These are phyloP conservation scores for Cercospora sesami DNA, from an alignment of 2,329 filamentous ascomycete genomes.

Conservation along the genomic window DNA sequence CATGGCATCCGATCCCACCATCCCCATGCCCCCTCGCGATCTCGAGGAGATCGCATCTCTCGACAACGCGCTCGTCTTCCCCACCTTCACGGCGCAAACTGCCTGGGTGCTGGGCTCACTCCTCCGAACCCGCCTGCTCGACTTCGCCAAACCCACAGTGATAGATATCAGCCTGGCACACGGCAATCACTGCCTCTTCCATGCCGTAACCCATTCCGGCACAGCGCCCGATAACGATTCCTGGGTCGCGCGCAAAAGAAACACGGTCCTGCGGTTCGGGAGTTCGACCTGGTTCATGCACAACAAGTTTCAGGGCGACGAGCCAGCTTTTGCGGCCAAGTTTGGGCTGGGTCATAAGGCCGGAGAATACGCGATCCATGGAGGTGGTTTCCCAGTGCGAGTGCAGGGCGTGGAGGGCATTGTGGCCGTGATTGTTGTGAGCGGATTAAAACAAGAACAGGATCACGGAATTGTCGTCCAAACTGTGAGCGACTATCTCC, in stretches of 20 bases:
- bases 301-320: conserved; percentile 65
- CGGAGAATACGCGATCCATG: conserved; percentile 72
- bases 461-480: conserved; percentile 76
- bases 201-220: conserved; percentile 65
- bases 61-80: conserved; percentile 49
- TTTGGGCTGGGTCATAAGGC: conserved; percentile 60
- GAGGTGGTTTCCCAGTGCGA: conserved; percentile 71
- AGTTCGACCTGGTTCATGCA: conserved; percentile 69
- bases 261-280: conserved; percentile 70
- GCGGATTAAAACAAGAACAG: conserved; percentile 72
- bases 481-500: conserved; percentile 58
- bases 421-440: conserved; percentile 73
- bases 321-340: conserved; percentile 64
- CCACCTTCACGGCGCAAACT: conserved; percentile 62
- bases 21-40: conserved; percentile 37
- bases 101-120: conserved; percentile 66
- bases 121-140: conserved; percentile 62
- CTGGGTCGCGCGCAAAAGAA: conserved; percentile 67
- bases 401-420: conserved; percentile 74
- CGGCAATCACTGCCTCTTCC: conserved; percentile 59
- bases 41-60: conserved; percentile 44
- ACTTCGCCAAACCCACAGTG: conserved; percentile 57
- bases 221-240: conserved; percentile 61
- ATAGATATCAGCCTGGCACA: conserved; percentile 66
- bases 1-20: conserved; percentile 31